Percentiles rank a stretch among this genome's conserved stretches.
phyloP scores from a whole-genome alignment of 164 flowering plant species.

The Pachysandra terminalis region DNA sequence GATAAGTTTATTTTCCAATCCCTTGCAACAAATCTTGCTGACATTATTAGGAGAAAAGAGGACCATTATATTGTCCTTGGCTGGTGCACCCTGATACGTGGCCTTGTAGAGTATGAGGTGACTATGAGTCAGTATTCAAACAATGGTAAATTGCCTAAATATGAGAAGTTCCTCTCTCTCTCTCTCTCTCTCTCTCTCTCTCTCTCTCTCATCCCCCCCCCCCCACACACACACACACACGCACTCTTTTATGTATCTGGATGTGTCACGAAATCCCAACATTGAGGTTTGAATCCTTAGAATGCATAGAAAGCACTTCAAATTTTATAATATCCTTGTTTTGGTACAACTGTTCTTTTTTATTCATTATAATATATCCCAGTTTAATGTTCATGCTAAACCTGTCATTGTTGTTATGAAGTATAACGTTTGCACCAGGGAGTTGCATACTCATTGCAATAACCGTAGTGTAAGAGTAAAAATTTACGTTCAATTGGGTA shows the following conservation, averaged over 20 bases:
- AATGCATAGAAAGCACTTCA: no score
- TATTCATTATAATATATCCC: not conserved
- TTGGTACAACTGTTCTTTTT: not conserved
- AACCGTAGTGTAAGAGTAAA: no score
- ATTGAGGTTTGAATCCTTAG: not conserved
- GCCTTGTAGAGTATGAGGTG: conserved; percentile 47
- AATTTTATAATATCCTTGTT: not conserved
- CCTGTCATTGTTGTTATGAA: not conserved
- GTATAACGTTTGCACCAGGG: not conserved
- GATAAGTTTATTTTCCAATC: conserved; percentile 55
- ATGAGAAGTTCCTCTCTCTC: no score
- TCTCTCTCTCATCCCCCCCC: not conserved
- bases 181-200: no score
- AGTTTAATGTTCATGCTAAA: not conserved
- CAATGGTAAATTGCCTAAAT: conserved; percentile 39
- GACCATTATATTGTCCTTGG: conserved; percentile 67
- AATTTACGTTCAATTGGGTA: no score
- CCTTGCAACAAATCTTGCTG: conserved; percentile 39
- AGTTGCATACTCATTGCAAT: not conserved
- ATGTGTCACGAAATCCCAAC: no score
- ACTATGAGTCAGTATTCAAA: conserved; percentile 13
- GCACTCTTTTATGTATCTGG: no score
- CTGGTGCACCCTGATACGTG: conserved; percentile 68
- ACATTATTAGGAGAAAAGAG: conserved; percentile 51
- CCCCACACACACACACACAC: no score